Evolutionary conservation across 805 yeast species (phyloP).

Genomic region (Saccharomycopsis schoenii): DNA sequence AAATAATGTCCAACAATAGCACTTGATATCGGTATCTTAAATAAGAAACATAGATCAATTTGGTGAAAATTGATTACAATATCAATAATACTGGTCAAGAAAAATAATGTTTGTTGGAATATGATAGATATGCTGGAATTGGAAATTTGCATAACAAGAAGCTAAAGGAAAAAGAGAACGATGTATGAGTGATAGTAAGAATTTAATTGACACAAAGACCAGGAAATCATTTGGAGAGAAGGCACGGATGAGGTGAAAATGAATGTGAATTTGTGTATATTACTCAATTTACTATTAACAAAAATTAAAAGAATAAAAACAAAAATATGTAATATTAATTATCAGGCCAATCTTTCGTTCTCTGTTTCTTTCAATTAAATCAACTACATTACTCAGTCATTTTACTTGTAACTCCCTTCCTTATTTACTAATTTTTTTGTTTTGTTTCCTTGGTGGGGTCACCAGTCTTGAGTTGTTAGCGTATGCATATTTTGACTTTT

Average conservation of each 20-base stretch:
- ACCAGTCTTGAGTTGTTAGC: constrained; percentile 37
- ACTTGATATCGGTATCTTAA: no score
- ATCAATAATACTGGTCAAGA: no score
- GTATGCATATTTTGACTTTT: constrained; percentile 63
- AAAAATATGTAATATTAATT: no score
- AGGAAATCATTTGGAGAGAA: background rate
- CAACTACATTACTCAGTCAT: background rate
- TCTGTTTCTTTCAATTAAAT: background rate
- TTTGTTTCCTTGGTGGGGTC: constrained; percentile 49
- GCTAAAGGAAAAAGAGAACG: no score
- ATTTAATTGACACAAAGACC: background rate
- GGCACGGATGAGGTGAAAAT: background rate
- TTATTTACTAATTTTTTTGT: constrained; percentile 39
- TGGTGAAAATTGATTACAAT: no score
- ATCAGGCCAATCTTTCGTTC: background rate
- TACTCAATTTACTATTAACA: background rate
- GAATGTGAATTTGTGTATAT: background rate
- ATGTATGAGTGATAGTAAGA: background rate
- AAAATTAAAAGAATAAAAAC: background rate
- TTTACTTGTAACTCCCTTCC: background rate
- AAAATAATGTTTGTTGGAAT: no score
- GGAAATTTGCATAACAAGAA: no score
- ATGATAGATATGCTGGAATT: no score
- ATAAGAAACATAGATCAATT: no score
- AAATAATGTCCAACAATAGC: no score